Conservation (phyloP, 345 rosid species). For the Noccaea caerulescens region DNA sequence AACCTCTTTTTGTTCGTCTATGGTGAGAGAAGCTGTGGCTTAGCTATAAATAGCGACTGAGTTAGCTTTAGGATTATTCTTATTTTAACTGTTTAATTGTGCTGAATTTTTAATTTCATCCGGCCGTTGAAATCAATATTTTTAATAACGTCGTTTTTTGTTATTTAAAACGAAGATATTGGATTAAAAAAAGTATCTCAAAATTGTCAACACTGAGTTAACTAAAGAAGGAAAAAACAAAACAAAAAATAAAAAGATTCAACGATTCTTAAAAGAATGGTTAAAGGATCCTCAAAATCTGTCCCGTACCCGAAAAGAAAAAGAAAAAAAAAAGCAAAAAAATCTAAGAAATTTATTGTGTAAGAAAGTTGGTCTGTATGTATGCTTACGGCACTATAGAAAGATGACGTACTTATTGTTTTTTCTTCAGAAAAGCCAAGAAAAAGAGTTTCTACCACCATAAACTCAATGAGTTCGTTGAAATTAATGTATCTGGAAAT, state of each 20-base stretch:
- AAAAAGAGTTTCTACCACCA: slow-evolving; percentile 22
- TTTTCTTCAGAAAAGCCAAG: not conserved
- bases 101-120: slow-evolving; percentile 8
- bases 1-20: slow-evolving; percentile 36
- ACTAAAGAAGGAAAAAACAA: slow-evolving; percentile 25
- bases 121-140: slow-evolving; percentile 39
- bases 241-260: slow-evolving; percentile 10
- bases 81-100: not conserved
- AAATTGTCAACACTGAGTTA: slow-evolving; percentile 41
- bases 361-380: slow-evolving; percentile 41
- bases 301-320: slow-evolving; percentile 41
- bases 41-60: slow-evolving; percentile 46
- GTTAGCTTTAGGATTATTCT: slow-evolving; percentile 28
- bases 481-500: too few species aligned
- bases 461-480: slow-evolving; percentile 22
- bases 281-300: slow-evolving; percentile 47
- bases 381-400: slow-evolving; percentile 26
- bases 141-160: slow-evolving; percentile 19
- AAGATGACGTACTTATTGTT: slow-evolving; percentile 34
- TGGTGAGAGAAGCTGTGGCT: slow-evolving; percentile 44
- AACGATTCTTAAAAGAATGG: slow-evolving; percentile 41
- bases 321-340: slow-evolving; percentile 10
- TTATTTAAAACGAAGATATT: slow-evolving; percentile 29
- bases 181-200: slow-evolving; percentile 15
- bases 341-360: slow-evolving; percentile 35